Evolutionary conservation across 2,329 filamentous ascomycete genomes (phyloP), one percentile per base, ranked within the genome.

Genomic region (Colletotrichum spaethianum): DNA sequence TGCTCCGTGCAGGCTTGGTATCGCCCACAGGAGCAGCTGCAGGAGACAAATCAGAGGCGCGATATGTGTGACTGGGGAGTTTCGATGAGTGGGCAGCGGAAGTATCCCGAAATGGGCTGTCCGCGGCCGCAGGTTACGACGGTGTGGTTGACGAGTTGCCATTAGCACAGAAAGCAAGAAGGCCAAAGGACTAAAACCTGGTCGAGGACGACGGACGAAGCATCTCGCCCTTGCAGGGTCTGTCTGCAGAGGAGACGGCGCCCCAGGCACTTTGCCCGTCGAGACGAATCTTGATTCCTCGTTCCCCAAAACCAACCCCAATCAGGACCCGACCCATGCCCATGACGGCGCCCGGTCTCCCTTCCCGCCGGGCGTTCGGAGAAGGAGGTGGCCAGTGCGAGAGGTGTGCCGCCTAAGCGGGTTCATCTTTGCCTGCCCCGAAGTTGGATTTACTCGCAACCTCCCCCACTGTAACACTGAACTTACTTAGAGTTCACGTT

Each of bases 391-490:
- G 65, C 64, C 59, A 69, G 60, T 72, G 69, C 65, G 36, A 14
- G 9, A 23, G 26, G 36, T 11, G 36, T 56, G 59, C 69, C 65
- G 69, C 48, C 26, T 69, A 60, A 53, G 59, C 65, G 53, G 52
- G 63, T 59, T 64, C 63, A 53, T 46, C 59, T 72, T 70, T 69
- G 69, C 65, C 65, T 63, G 65, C 70, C 65, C 65, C 33, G 65
- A 69, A 31, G 56, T 36, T n/a, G 26, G 28, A 42, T 28, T 12
- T 44, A 28, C 36, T 63, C 18, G 36, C 42, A 62, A 46, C 26
- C 20, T 23, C 23, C 20, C 20, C 48, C 44, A 55, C 44, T 48
- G 36, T 38, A 55, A 67, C 46, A 16, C 44, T 38, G 44, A 63
- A 44, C 46, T 53, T 20, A 40, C 9, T 53, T 63, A 53, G 20